Evolutionary conservation across 176 grass and related monocot genomes (phyloP).

Genomic region (Musa itinerans): DNA sequence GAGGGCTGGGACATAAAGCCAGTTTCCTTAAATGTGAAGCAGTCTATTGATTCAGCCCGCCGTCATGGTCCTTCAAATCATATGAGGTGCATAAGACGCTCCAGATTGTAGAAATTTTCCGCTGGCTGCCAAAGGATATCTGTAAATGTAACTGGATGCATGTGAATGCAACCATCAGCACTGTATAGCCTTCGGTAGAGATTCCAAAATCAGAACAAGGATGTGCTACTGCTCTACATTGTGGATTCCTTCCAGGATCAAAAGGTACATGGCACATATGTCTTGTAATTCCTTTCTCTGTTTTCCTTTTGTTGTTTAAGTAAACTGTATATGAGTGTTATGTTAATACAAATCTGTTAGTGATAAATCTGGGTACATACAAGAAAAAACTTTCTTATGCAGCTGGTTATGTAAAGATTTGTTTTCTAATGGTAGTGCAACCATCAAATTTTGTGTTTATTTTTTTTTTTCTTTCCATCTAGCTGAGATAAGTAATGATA

Average conservation of each 20-base stretch:
- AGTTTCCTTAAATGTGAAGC: slow-evolving; percentile 45
- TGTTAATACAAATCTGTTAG: not conserved
- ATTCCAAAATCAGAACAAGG: not conserved
- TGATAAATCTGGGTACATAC: not conserved
- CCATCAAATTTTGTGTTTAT: too few relatives aligned
- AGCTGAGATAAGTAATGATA: too few relatives aligned
- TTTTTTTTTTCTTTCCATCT: too few relatives aligned
- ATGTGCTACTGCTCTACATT: not conserved
- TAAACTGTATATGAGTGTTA: not conserved
- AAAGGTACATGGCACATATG: too few relatives aligned
- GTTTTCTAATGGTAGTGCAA: not conserved
- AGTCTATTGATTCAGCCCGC: slow-evolving; percentile 28
- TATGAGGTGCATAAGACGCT: slow-evolving; percentile 71
- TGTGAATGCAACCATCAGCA: not conserved
- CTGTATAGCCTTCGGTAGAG: not conserved
- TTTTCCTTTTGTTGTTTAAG: not conserved
- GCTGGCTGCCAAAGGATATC: not conserved
- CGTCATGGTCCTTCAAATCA: slow-evolving; percentile 65
- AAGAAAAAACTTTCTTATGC: not conserved
- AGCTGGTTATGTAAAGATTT: not conserved
- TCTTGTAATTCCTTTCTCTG: not conserved
- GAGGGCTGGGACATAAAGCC: slow-evolving; percentile 98
- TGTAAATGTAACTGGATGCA: not conserved
- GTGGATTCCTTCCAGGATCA: not conserved
- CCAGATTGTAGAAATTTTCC: slow-evolving; percentile 45